Evolutionary conservation across 2,329 filamentous ascomycete species (phyloP).

Genomic region (Colletotrichum lupini): DNA sequence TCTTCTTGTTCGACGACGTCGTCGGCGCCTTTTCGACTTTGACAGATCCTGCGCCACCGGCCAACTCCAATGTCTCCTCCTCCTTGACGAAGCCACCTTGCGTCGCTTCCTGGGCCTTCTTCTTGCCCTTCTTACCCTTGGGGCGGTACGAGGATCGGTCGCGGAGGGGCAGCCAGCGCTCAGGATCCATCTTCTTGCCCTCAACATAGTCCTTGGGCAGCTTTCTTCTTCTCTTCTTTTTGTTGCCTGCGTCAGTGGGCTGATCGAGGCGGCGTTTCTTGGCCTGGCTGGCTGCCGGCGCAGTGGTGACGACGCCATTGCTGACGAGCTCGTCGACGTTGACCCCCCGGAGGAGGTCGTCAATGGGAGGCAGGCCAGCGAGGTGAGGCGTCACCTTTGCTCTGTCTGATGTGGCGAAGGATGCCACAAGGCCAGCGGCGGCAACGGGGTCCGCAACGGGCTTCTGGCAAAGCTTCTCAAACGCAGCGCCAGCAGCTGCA

Average conservation of each 20-base stretch:
- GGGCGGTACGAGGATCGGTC: constrained; percentile 90
- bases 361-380: constrained; percentile 69
- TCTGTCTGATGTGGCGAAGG: constrained; percentile 73
- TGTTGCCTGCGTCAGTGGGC: constrained; percentile 43
- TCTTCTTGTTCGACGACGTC: constrained; percentile 53
- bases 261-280: constrained; percentile 58
- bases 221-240: constrained; percentile 67
- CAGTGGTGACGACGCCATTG: constrained; percentile 70
- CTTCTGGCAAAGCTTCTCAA: constrained; percentile 75
- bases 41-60: constrained; percentile 70
- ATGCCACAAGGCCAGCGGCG: constrained; percentile 86
- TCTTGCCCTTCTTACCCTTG: constrained; percentile 92
- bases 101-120: constrained; percentile 80
- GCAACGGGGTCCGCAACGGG: constrained; percentile 76
- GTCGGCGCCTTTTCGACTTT: constrained; percentile 70
- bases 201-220: constrained; percentile 81
- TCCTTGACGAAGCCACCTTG: constrained; percentile 87
- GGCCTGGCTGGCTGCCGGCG: constrained; percentile 49
- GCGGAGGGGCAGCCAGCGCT: constrained; percentile 91
- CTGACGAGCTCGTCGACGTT: constrained; percentile 72
- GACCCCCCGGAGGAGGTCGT: constrained; percentile 69
- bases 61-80: constrained; percentile 73
- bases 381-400: constrained; percentile 66
- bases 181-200: constrained; percentile 84
- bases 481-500: constrained; percentile 79